Evolutionary conservation across 2,329 filamentous ascomycete species (phyloP).

Genomic region (Sporothrix euskadiensis): DNA sequence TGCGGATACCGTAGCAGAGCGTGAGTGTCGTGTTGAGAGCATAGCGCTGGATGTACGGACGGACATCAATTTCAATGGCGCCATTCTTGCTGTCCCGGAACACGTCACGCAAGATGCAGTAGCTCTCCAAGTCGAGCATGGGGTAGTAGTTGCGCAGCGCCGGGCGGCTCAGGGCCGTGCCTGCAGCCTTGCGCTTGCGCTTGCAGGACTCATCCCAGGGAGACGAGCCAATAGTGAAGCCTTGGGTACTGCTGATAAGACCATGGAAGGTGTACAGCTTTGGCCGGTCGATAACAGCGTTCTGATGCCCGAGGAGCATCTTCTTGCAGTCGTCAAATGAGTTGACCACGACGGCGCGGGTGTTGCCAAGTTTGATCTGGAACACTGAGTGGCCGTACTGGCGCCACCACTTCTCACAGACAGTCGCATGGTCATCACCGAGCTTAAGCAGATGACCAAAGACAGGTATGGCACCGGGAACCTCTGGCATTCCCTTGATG

Average conservation of each 20-base stretch:
- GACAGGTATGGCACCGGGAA: conserved; percentile 58
- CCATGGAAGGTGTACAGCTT: conserved; percentile 81
- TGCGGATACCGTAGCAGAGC: conserved; percentile 76
- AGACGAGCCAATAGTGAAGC: conserved; percentile 80
- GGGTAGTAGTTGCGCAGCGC: conserved; percentile 73
- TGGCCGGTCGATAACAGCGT: conserved; percentile 73
- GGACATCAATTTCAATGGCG: conserved; percentile 63
- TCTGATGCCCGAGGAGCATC: conserved; percentile 78
- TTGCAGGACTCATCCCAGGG: conserved; percentile 85
- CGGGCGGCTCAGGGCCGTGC: conserved; percentile 74
- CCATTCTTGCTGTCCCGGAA: conserved; percentile 56
- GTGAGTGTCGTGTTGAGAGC: conserved; percentile 76
- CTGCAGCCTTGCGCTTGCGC: conserved; percentile 72
- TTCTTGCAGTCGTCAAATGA: conserved; percentile 72
- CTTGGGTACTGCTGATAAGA: conserved; percentile 73
- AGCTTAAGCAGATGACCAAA: conserved; percentile 65
- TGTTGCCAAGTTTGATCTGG: conserved; percentile 68
- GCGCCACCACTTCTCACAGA: conserved; percentile 57
- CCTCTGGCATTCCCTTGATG: conserved; percentile 62
- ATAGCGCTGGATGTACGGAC: conserved; percentile 71
- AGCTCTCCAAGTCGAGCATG: conserved; percentile 76
- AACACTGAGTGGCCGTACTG: conserved; percentile 63
- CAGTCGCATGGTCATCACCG: conserved; percentile 57
- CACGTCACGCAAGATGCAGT: conserved; percentile 70
- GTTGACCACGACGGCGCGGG: conserved; percentile 75